Conservation (phyloP, 176 grass and related monocot genomes). For the Phragmites australis region DNA sequence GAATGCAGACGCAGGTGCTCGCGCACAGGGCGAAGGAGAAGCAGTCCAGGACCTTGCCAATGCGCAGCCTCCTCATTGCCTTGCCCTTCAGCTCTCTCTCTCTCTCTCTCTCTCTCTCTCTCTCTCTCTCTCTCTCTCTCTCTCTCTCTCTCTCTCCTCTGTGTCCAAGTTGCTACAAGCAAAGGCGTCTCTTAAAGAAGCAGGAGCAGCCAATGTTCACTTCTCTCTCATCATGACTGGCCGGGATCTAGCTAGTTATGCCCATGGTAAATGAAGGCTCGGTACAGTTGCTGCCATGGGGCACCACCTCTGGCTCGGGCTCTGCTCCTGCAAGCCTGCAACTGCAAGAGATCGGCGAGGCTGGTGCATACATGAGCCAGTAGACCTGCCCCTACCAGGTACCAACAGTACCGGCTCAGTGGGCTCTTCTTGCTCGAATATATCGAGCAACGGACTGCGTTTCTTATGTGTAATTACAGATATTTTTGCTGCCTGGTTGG, state of each 20-base stretch:
- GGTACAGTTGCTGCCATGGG: neutral
- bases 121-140: neutral
- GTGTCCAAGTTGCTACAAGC: neutral
- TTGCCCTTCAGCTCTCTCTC: neutral
- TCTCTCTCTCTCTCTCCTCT: neutral
- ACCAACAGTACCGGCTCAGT: neutral
- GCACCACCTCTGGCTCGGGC: neutral
- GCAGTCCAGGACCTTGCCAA: slow-evolving; percentile 43
- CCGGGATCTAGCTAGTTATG: slow-evolving; percentile 36
- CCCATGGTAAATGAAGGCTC: slow-evolving; percentile 32
- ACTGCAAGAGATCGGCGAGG: neutral
- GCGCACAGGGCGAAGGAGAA: slow-evolving; percentile 36
- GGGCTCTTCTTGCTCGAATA: neutral
- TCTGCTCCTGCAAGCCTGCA: neutral
- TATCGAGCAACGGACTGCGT: neutral
- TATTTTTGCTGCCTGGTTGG: neutral
- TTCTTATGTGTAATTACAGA: neutral
- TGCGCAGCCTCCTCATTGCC: slow-evolving; percentile 44
- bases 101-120: neutral
- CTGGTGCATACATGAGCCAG: neutral
- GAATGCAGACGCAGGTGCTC: slow-evolving; percentile 29
- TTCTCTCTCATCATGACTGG: neutral
- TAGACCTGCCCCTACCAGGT: slow-evolving; percentile 19
- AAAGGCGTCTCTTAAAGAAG: neutral
- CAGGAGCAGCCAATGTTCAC: neutral